A percentile compares a stretch with the other conserved stretches of the same genome.
Evolutionary conservation across 2,329 filamentous ascomycete species (phyloP).

Genomic region (Pseudocercospora eumusae): DNA sequence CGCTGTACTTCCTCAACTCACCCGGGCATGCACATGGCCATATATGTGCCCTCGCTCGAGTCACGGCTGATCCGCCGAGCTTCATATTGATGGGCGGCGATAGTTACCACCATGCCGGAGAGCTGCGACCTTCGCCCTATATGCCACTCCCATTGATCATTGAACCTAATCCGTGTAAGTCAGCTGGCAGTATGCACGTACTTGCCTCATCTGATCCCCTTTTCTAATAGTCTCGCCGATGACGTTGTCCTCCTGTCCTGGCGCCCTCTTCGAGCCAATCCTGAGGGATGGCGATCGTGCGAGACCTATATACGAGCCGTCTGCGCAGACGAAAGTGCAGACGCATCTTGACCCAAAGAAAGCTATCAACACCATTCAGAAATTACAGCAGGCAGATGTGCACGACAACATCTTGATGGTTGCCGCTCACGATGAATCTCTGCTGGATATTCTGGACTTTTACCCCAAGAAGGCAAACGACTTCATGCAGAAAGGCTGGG

Average conservation of each 20-base stretch:
- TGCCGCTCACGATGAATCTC: conserved; percentile 51
- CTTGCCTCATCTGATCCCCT: no score
- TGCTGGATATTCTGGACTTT: conserved; percentile 50
- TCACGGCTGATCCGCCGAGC: conserved; percentile 37
- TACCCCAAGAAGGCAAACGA: conserved; percentile 54
- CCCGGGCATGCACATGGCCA: conserved; percentile 57
- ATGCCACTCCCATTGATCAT: conserved; percentile 45
- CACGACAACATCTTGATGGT: conserved; percentile 49
- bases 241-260: conserved; percentile 42
- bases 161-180: conserved; percentile 42
- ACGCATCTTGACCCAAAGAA: conserved; percentile 38
- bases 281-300: conserved; percentile 36
- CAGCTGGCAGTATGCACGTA: no score
- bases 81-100: conserved; percentile 57
- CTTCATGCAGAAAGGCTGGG: conserved; percentile 51
- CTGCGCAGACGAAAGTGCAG: conserved; percentile 30
- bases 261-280: conserved; percentile 43
- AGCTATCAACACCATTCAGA: conserved; percentile 46
- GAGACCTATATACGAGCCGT: conserved; percentile 35
- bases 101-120: conserved; percentile 47
- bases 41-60: conserved; percentile 52
- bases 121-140: conserved; percentile 49
- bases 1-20: conserved; percentile 56
- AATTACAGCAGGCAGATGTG: conserved; percentile 52
- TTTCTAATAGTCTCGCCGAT: conserved; percentile 28